Conservation (phyloP, 495 filamentous ascomycete genomes). For the Jackrogersella minutella region DNA sequence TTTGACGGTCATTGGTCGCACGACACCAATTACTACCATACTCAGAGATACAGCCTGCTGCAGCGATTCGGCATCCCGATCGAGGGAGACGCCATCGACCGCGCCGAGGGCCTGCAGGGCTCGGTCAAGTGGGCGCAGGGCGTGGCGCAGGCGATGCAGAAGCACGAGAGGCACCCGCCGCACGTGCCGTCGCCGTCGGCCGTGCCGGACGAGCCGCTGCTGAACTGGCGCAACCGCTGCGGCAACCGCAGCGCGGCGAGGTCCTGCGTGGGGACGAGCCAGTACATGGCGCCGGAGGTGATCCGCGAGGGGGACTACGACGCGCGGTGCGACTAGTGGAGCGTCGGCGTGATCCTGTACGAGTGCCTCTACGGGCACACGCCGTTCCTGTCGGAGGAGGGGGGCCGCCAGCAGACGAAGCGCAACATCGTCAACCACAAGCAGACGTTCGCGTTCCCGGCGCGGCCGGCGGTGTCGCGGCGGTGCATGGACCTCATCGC, state of each 20-base stretch:
- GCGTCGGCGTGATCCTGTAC: conserved; percentile 88
- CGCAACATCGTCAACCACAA: conserved; percentile 70
- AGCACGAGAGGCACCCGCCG: conserved; percentile 54
- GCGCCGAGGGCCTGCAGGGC: conserved; percentile 60
- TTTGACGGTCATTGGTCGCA: conserved; percentile 97
- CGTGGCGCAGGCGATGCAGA: conserved; percentile 57
- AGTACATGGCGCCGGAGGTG: conserved; percentile 97
- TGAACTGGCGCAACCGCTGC: conserved; percentile 80
- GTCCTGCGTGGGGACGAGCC: conserved; percentile 93
- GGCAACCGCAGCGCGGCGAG: conserved; percentile 77
- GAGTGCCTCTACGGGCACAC: conserved; percentile 94
- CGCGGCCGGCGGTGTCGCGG: conserved; percentile 64
- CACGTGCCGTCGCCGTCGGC: conserved; percentile 18
- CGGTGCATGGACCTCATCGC: conserved; percentile 77
- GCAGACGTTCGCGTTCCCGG: conserved; percentile 68
- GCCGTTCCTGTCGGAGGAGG: conserved; percentile 83
- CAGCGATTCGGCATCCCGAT: conserved; percentile 77
- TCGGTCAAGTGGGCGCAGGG: conserved; percentile 57
- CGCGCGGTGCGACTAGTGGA: conserved; percentile 96
- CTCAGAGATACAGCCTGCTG: conserved; percentile 79
- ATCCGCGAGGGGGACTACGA: conserved; percentile 85
- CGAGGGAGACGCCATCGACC: conserved; percentile 78
- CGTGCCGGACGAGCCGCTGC: conserved; percentile 60
- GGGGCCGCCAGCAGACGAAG: conserved; percentile 76
- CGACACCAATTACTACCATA: conserved; percentile 82